These are phyloP conservation scores for Nadsonia commutata DNA, from an alignment of 1,139 yeast genomes.

Conservation along the genomic window DNA sequence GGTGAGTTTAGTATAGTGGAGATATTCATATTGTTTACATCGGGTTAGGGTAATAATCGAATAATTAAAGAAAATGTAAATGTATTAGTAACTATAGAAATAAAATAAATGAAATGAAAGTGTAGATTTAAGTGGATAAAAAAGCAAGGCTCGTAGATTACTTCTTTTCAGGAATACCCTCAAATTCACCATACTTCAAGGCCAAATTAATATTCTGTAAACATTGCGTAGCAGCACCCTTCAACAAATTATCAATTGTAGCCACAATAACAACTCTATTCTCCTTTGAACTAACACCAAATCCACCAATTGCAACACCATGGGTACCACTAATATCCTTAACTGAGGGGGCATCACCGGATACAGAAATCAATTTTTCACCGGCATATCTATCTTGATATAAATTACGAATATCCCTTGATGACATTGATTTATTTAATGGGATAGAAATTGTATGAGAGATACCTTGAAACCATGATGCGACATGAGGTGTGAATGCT, in stretches of 20 bases:
- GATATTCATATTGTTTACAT: no score
- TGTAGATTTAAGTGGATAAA: no score
- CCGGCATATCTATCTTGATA: constrained; percentile 83
- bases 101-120: no score
- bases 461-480: constrained; percentile 98
- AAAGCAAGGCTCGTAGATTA: no score
- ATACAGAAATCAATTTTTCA: constrained; percentile 69
- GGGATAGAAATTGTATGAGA: constrained; percentile 87
- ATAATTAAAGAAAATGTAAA: no score
- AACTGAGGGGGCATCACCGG: constrained; percentile 87
- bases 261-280: constrained; percentile 90
- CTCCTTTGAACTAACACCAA: constrained; percentile 78
- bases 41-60: no score
- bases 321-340: constrained; percentile 86
- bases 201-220: constrained; percentile 87
- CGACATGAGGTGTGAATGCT: constrained; percentile 93
- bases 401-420: constrained; percentile 70
- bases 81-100: no score
- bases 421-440: constrained; percentile 53
- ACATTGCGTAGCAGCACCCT: constrained; percentile 98
- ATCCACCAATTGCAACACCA: constrained; percentile 89
- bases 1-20: no score
- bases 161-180: constrained; percentile 93
- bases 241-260: constrained; percentile 84
- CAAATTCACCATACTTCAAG: constrained; percentile 83